phyloP scores from a whole-genome alignment of 805 yeast species.

The Debaryomyces tyrocola region DNA sequence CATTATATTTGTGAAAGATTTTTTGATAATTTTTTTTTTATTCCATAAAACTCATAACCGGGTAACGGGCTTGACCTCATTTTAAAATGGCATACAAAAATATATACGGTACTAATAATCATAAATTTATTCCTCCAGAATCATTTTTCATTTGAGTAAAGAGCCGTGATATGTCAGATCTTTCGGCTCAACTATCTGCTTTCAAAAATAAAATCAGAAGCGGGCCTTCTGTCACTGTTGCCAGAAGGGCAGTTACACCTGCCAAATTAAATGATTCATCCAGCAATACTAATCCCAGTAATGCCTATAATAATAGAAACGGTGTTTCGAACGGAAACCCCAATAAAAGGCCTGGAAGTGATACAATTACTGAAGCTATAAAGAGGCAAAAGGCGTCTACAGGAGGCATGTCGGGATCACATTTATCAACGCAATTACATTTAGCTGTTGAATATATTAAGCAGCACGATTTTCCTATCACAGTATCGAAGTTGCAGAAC shows the following conservation, averaged over 20 bases:
- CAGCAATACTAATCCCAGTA: background rate
- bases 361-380: constrained; percentile 31
- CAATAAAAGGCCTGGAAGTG: constrained; percentile 17
- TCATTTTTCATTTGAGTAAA: too few species aligned
- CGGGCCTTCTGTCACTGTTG: constrained; percentile 42
- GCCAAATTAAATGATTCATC: constrained; percentile 3
- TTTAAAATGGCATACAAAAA: background rate
- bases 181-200: constrained; percentile 46
- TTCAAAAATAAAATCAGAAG: constrained; percentile 45
- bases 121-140: too few species aligned
- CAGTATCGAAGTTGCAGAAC: constrained; percentile 61
- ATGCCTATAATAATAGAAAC: constrained; percentile 6
- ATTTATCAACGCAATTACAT: constrained; percentile 81
- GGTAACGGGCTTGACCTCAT: background rate
- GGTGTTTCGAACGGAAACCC: background rate
- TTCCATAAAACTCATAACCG: background rate
- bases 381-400: constrained; percentile 32
- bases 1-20: background rate
- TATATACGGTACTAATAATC: too few species aligned
- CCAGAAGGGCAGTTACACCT: constrained; percentile 20
- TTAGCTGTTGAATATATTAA: constrained; percentile 91
- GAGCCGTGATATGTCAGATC: constrained; percentile 26
- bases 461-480: constrained; percentile 66
- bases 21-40: constrained; percentile 1
- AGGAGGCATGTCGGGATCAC: constrained; percentile 48